These are phyloP conservation scores for Aspergillus wentii DNA, from an alignment of 495 filamentous ascomycete genomes.

Conservation along the genomic window DNA sequence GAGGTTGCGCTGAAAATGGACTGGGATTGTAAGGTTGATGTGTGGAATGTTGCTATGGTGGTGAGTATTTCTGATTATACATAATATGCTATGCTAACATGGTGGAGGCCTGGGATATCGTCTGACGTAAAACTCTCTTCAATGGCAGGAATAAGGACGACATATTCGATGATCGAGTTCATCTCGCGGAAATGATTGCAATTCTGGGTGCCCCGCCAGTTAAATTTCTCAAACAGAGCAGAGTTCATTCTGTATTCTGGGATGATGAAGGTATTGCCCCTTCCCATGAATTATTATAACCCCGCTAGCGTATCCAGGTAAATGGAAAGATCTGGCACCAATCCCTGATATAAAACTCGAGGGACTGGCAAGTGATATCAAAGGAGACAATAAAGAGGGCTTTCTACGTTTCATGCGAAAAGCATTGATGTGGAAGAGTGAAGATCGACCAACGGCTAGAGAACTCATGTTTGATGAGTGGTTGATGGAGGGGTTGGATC, in stretches of 20 bases:
- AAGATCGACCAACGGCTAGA: too few species aligned
- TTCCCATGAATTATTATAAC: background rate
- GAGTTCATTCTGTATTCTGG: slow-evolving; percentile 11
- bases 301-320: background rate
- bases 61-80: too few species aligned
- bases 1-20: slow-evolving; percentile 29
- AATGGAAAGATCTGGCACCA: slow-evolving; percentile 6
- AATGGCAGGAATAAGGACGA: too few species aligned
- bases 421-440: too few species aligned
- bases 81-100: too few species aligned
- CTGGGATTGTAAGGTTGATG: slow-evolving; percentile 35
- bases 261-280: slow-evolving; percentile 1
- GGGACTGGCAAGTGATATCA: too few species aligned
- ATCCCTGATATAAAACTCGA: slow-evolving; percentile 15
- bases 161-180: slow-evolving; percentile 16
- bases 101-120: too few species aligned
- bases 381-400: too few species aligned
- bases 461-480: too few species aligned
- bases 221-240: slow-evolving; percentile 20
- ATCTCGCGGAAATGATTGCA: slow-evolving; percentile 32
- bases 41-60: slow-evolving; percentile 38
- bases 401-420: too few species aligned
- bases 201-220: slow-evolving; percentile 33
- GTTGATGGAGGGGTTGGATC: too few species aligned
- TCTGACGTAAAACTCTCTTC: too few species aligned